Base-by-base conservation (phyloP, 495 filamentous ascomycete species). In the Annulohypoxylon nitens region DNA sequence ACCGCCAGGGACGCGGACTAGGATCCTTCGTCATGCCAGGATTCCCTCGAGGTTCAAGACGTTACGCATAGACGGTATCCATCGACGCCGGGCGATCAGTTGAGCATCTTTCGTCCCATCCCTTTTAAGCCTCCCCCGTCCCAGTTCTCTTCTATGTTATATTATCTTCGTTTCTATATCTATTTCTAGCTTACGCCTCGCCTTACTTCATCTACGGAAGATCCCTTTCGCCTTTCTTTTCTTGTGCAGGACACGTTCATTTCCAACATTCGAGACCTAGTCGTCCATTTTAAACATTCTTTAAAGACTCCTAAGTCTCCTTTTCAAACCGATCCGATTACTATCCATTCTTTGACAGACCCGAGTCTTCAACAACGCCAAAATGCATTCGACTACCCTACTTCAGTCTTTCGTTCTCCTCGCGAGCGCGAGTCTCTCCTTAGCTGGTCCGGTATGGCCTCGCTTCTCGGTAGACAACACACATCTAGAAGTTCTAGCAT, bases 401-500 rank as follows among this genome's bases (percentile, higher is more conserved):
- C 60, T 81, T 57, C 65, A 74, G 61, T 64, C 67, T 25, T 37
- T 76, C 33, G 43, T 74, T 14, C 67, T 75, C 45, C 50, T 67
- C 23, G 64, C 62, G 41, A 51, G 64, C 47, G 73, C 65, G 9
- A 69, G 60, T 50, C 64, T 75, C 34, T 55, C 69, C 2, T 54
- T 60, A 9, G 68, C 68, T 4, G 57, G 59, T 3, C 77, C 76
- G 4, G 70, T 78, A 12, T 75, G 75, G 75, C 77, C 73, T 8
- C 75, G 63, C 51, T 79, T 69, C 60, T 64, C 75, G n/a, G 51
- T 79, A 14, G 70, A 67, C 2, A 65, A 74, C 30, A 71, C 72
- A 53, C 77, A 79, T 51, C 69, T 79, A 3, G 77, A 79, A 51
- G 82, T 81, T 67, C 78, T 85, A 9, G 68, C 67, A 5, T 30